Percentiles rank a stretch among this genome's conserved stretches.
phyloP scores from a whole-genome alignment of 2,329 filamentous ascomycete genomes.

The Sclerotinia borealis region DNA sequence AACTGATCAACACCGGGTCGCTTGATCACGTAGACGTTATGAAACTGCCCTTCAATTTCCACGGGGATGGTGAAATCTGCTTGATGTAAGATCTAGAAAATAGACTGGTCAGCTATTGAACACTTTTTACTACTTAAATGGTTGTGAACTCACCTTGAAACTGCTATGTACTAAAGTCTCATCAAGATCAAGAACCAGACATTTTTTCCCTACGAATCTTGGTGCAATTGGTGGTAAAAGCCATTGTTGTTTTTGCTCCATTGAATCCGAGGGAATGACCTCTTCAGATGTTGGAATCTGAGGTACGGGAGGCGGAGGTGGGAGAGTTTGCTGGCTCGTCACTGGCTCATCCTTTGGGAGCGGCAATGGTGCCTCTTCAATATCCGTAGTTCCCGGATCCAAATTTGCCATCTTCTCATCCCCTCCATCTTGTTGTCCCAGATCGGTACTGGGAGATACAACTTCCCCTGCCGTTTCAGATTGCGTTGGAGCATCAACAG shows the following conservation, averaged over 20 bases:
- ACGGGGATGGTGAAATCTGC: constrained; percentile 98
- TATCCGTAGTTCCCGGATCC: constrained; percentile 20
- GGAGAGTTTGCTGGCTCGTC: constrained; percentile 19
- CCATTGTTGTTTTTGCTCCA: constrained; percentile 32
- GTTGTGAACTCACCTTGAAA: constrained; percentile 68
- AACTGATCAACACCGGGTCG: constrained; percentile 97
- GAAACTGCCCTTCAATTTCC: constrained; percentile 97
- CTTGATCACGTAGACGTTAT: constrained; percentile 99
- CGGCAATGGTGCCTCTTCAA: constrained; percentile 22
- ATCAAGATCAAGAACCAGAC: constrained; percentile 88
- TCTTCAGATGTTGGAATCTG: constrained; percentile 25
- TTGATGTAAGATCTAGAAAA: constrained; percentile 78
- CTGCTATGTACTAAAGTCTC: constrained; percentile 98
- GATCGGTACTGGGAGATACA: background rate
- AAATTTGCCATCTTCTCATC: constrained; percentile 25
- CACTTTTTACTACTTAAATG: constrained; percentile 6
- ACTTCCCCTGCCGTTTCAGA: background rate
- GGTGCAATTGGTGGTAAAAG: constrained; percentile 77
- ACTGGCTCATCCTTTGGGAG: constrained; percentile 21
- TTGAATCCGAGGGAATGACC: constrained; percentile 19
- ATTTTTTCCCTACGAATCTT: constrained; percentile 82
- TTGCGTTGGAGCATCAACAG: constrained; percentile 11
- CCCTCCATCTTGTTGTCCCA: constrained; percentile 22
- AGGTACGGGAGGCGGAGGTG: constrained; percentile 25
- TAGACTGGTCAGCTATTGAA: background rate